Conservation (phyloP, 768 basidiomycete species). For the Tephrocybe sp. region DNA sequence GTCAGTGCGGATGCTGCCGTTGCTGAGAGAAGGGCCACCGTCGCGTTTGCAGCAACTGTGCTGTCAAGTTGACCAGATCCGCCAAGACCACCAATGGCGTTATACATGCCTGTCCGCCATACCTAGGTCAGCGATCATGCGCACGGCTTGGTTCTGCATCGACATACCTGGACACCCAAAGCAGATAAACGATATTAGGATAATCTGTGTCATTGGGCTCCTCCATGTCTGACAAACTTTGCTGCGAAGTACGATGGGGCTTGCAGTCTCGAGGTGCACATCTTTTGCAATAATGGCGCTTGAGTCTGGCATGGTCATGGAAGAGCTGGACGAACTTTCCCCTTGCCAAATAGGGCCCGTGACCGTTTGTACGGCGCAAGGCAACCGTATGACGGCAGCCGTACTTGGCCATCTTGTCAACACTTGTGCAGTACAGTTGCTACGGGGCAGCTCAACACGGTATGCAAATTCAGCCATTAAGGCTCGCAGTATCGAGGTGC, state of each 20-base stretch:
- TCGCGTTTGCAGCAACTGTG: conserved; percentile 28
- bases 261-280: conserved; percentile 3
- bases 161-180: conserved; percentile 26
- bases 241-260: not conserved
- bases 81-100: conserved; percentile 25
- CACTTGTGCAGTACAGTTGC: no score
- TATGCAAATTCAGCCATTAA: no score
- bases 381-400: no score
- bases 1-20: conserved; percentile 27
- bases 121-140: not conserved
- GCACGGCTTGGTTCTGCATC: not conserved
- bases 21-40: conserved; percentile 24
- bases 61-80: conserved; percentile 27
- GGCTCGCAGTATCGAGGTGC: conserved; percentile 2
- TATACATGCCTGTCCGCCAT: conserved; percentile 28
- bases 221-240: conserved; percentile 18
- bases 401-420: no score
- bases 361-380: no score
- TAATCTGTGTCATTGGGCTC: conserved; percentile 24
- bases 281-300: not conserved
- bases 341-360: no score
- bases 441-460: no score
- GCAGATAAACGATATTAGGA: conserved; percentile 25
- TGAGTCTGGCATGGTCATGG: conserved; percentile 1
- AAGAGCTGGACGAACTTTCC: no score